Conservation (phyloP, 495 filamentous ascomycete genomes). For the Trichoderma erinaceum region DNA sequence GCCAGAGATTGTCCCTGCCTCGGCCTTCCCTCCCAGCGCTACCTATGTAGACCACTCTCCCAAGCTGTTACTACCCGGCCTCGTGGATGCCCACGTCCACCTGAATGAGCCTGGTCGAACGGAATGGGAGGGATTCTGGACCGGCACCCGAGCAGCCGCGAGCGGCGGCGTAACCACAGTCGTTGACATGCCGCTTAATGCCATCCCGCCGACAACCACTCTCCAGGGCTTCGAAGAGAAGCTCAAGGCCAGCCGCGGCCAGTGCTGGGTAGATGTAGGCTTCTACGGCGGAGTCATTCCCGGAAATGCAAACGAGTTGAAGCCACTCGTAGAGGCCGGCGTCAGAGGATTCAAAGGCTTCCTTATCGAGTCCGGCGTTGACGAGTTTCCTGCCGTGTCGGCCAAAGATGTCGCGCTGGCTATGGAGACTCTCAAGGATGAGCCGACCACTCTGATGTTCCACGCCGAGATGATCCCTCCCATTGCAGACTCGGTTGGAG, state of each 20-base stretch:
- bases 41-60: conserved; percentile 81
- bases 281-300: conserved; percentile 97
- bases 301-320: conserved; percentile 75
- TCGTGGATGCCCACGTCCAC: conserved; percentile 97
- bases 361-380: conserved; percentile 91
- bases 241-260: conserved; percentile 71
- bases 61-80: conserved; percentile 78
- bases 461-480: conserved; percentile 98
- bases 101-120: conserved; percentile 95
- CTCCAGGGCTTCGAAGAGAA: conserved; percentile 77
- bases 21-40: conserved; percentile 64
- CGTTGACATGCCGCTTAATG: conserved; percentile 96
- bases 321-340: conserved; percentile 73
- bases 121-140: conserved; percentile 98
- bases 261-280: conserved; percentile 98
- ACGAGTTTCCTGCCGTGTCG: conserved; percentile 90
- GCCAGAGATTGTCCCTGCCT: conserved; percentile 61
- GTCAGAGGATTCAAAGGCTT: conserved; percentile 98
- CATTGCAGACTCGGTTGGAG: conserved; percentile 72
- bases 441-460: conserved; percentile 90
- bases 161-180: conserved; percentile 98
- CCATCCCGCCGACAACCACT: conserved; percentile 93
- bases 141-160: conserved; percentile 86
- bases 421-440: conserved; percentile 69
- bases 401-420: conserved; percentile 69